A percentile compares a stretch with the other conserved stretches of the same genome.
Evolutionary conservation across 257 asterid genomes (phyloP).

Genomic region (Solanum bulbocastanum): DNA sequence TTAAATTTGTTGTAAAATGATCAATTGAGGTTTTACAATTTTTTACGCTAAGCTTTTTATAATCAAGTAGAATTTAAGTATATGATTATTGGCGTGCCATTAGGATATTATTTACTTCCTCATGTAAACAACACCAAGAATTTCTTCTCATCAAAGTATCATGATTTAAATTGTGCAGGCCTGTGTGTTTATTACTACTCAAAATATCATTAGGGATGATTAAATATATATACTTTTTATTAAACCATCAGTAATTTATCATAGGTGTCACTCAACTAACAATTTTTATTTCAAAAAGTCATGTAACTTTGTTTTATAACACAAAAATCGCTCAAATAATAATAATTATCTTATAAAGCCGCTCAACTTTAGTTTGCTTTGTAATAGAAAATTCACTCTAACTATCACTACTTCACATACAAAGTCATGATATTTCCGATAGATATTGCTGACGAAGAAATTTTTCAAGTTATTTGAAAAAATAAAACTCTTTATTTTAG

Average conservation of each 20-base stretch:
- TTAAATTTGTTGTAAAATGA: neutral
- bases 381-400: neutral
- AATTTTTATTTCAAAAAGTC: neutral
- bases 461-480: too few species aligned
- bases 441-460: neutral
- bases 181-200: neutral
- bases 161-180: neutral
- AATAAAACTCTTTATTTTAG: neutral
- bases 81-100: neutral
- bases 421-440: neutral
- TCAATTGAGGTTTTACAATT: neutral
- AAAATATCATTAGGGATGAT: neutral
- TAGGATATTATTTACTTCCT: neutral
- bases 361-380: neutral
- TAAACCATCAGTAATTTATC: neutral
- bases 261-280: neutral
- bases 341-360: neutral
- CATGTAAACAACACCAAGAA: neutral
- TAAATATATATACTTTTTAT: neutral
- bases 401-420: neutral
- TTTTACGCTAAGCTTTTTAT: neutral
- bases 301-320: neutral
- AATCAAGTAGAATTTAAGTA: neutral
- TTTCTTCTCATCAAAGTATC: neutral
- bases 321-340: neutral